A percentile compares a stretch with the other conserved stretches of the same genome.
Conservation (phyloP, 73 alveolate genomes). For the Blepharisma stoltei region DNA sequence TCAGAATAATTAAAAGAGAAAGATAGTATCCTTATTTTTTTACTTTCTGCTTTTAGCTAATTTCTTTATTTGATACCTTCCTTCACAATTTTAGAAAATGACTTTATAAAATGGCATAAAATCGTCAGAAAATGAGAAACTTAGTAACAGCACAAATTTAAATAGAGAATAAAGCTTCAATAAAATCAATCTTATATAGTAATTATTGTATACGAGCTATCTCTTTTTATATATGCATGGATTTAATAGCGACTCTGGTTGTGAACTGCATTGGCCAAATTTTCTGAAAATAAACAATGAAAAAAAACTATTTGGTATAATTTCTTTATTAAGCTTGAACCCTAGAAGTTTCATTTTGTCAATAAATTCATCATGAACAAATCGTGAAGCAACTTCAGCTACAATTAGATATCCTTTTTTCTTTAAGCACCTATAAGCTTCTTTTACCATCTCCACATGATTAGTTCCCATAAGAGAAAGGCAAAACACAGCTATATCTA, state of each 20-base stretch:
- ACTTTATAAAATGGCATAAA: no score
- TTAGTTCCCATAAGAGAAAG: conserved; percentile 84
- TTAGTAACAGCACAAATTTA: no score
- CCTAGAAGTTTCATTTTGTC: conserved; percentile 27
- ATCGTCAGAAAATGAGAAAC: no score
- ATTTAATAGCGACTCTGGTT: neutral
- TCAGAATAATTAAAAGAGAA: no score
- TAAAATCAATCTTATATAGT: neutral
- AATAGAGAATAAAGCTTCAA: no score
- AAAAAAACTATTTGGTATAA: conserved; percentile 40
- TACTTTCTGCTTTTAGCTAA: no score
- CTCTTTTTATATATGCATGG: conserved; percentile 49
- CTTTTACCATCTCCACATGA: conserved; percentile 67
- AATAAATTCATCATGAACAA: conserved; percentile 37
- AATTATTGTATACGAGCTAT: neutral
- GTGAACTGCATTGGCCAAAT: neutral
- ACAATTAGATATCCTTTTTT: conserved; percentile 67
- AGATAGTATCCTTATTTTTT: no score
- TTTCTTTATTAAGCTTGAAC: conserved; percentile 1
- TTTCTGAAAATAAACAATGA: conserved; percentile 40
- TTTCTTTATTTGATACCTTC: no score
- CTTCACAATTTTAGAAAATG: no score
- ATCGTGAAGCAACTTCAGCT: conserved; percentile 81
- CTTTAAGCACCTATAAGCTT: conserved; percentile 77
- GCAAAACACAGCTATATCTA: conserved; percentile 78